These are phyloP conservation scores for Sanghuangporus weigelae DNA, from an alignment of 1,284 basidiomycete genomes.

Conservation along the genomic window DNA sequence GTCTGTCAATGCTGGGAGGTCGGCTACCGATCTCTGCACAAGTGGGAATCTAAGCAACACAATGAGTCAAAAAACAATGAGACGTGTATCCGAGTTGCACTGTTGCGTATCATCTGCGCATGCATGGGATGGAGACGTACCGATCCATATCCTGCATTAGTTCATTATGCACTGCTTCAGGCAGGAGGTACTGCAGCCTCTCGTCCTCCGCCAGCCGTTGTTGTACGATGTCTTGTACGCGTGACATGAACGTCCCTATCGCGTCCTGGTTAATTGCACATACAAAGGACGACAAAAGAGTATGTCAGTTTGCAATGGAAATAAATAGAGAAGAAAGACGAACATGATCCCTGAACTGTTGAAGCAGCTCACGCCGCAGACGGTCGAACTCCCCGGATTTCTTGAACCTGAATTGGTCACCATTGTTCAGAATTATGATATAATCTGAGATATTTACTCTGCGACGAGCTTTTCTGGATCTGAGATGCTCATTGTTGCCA, in stretches of 20 bases:
- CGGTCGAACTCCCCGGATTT: conserved; percentile 76
- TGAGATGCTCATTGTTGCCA: conserved; percentile 34
- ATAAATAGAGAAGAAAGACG: conserved; percentile 24
- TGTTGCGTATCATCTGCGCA: neutral
- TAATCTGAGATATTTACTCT: conserved; percentile 37
- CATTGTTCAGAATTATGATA: neutral
- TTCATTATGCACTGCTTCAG: conserved; percentile 50
- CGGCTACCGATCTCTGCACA: conserved; percentile 58
- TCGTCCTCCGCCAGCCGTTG: conserved; percentile 49
- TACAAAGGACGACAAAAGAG: conserved; percentile 1
- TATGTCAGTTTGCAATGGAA: conserved; percentile 8
- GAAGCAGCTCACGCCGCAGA: conserved; percentile 57
- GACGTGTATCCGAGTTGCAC: neutral
- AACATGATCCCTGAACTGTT: conserved; percentile 61
- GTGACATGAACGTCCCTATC: conserved; percentile 43
- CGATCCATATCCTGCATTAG: conserved; percentile 68
- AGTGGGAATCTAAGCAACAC: conserved; percentile 43
- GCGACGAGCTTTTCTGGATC: conserved; percentile 55
- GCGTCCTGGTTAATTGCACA: conserved; percentile 36
- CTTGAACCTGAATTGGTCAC: conserved; percentile 47
- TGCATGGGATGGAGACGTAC: conserved; percentile 29
- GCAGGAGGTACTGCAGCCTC: conserved; percentile 47
- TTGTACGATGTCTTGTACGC: conserved; percentile 56
- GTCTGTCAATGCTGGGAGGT: conserved; percentile 47
- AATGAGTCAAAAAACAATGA: neutral